These are phyloP conservation scores for Thalassia testudinum DNA, from an alignment of 116 monocot genomes.

Conservation along the genomic window DNA sequence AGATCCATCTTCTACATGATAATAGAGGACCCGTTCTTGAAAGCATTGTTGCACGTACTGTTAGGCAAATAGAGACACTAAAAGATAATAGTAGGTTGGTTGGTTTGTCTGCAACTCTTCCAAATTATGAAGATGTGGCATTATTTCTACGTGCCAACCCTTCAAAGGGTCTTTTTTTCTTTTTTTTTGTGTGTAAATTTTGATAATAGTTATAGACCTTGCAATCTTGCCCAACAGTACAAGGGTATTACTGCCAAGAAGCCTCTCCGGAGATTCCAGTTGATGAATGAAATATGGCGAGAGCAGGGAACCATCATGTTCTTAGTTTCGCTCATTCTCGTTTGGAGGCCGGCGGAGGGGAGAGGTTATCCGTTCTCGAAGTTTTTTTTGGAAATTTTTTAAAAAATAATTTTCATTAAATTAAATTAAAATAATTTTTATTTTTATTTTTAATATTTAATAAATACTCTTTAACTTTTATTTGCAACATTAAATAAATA, in stretches of 20 bases:
- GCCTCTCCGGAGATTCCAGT: constrained; percentile 81
- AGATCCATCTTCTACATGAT: constrained; percentile 98
- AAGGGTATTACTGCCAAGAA: constrained; percentile 94
- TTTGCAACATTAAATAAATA: too few relatives aligned
- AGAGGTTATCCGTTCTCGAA: too few relatives aligned
- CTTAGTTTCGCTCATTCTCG: constrained; percentile 97
- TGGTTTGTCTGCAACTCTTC: constrained; percentile 89
- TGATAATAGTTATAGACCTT: constrained; percentile 91
- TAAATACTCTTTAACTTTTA: too few relatives aligned
- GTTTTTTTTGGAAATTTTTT: too few relatives aligned
- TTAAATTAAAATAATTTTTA: too few relatives aligned
- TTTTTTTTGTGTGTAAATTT: too few relatives aligned
- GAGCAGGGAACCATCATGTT: constrained; percentile 92
- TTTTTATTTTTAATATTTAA: too few relatives aligned
- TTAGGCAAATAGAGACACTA: constrained; percentile 85
- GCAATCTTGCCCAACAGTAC: constrained; percentile 88
- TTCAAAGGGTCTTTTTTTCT: constrained; percentile 59
- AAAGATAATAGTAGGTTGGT: constrained; percentile 79
- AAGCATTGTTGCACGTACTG: constrained; percentile 95
- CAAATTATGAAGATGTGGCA: constrained; percentile 98
- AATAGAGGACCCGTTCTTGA: constrained; percentile 96
- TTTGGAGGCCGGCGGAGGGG: too few relatives aligned
- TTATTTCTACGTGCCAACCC: constrained; percentile 67
- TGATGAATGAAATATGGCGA: constrained; percentile 94
- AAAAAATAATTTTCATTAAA: too few relatives aligned